These are phyloP conservation scores for Marasmius sp. DNA, from an alignment of 1,284 basidiomycete genomes.

Conservation along the genomic window DNA sequence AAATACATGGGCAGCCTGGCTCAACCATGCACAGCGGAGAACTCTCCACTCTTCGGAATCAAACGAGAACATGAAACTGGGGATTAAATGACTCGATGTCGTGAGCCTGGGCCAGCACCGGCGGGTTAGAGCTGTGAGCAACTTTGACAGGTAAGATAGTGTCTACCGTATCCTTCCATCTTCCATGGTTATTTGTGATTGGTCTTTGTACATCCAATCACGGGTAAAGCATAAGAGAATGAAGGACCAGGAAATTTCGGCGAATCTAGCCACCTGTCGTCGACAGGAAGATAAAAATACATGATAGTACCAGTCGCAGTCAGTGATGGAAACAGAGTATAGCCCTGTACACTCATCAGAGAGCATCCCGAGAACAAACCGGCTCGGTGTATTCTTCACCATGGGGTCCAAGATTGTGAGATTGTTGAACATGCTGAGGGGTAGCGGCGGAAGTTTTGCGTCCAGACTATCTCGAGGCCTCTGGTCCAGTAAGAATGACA, in stretches of 20 bases:
- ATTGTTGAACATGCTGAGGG: background rate
- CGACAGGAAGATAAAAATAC: too few species aligned
- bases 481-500: background rate
- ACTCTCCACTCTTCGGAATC: too few species aligned
- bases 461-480: background rate
- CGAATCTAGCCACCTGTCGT: background rate
- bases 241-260: background rate
- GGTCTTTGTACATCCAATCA: too few species aligned
- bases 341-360: too few species aligned
- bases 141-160: background rate
- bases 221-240: background rate
- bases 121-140: background rate
- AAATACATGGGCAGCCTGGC: background rate
- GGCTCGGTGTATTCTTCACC: too few species aligned
- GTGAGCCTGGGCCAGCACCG: background rate
- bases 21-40: background rate
- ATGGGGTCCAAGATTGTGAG: too few species aligned
- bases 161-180: background rate
- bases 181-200: background rate
- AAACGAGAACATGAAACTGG: background rate
- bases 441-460: background rate
- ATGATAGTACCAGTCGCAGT: too few species aligned
- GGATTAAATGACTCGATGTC: background rate
- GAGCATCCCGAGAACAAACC: too few species aligned
- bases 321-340: too few species aligned